Conservation (phyloP, 2,329 filamentous ascomycete genomes). For the Fusarium domesticum region DNA sequence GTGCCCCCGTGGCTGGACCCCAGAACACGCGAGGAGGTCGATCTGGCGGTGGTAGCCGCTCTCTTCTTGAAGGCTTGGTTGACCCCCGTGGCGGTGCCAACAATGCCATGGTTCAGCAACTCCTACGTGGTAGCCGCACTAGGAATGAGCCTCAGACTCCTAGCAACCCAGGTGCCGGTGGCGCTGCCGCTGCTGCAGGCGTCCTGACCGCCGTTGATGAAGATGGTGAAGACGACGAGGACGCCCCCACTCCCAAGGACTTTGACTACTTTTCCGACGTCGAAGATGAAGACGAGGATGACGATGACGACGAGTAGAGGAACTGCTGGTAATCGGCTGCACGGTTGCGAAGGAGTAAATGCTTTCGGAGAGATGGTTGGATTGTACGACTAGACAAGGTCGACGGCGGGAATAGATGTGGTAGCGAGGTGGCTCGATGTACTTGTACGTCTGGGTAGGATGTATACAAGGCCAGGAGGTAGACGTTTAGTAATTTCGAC, state of each 20-base stretch:
- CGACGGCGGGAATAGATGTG: constrained; percentile 16
- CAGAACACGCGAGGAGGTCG: constrained; percentile 31
- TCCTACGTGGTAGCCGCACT: constrained; percentile 40
- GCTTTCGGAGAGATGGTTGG: constrained; percentile 6
- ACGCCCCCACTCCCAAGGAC: constrained; percentile 65
- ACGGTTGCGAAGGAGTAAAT: background rate
- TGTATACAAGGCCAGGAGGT: constrained; percentile 17
- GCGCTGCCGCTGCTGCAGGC: constrained; percentile 70
- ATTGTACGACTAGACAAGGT: constrained; percentile 27
- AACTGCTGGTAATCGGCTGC: background rate
- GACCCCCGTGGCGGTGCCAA: constrained; percentile 33
- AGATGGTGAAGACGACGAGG: constrained; percentile 69
- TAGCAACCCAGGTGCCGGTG: constrained; percentile 44
- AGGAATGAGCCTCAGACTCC: constrained; percentile 29
- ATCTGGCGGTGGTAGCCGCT: constrained; percentile 33
- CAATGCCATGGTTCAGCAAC: constrained; percentile 40
- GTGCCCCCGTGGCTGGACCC: constrained; percentile 55
- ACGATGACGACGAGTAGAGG: constrained; percentile 32
- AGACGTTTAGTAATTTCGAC: constrained; percentile 14
- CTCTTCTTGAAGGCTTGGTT: constrained; percentile 37
- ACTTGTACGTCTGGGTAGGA: constrained; percentile 18
- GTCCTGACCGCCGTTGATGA: constrained; percentile 87
- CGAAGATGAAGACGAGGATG: constrained; percentile 52
- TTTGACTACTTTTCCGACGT: constrained; percentile 78
- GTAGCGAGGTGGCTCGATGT: constrained; percentile 12